A percentile compares a stretch with the other conserved stretches of the same genome.
Evolutionary conservation across 164 flowering plant species (phyloP).

Genomic region (Brasenia schreberi): DNA sequence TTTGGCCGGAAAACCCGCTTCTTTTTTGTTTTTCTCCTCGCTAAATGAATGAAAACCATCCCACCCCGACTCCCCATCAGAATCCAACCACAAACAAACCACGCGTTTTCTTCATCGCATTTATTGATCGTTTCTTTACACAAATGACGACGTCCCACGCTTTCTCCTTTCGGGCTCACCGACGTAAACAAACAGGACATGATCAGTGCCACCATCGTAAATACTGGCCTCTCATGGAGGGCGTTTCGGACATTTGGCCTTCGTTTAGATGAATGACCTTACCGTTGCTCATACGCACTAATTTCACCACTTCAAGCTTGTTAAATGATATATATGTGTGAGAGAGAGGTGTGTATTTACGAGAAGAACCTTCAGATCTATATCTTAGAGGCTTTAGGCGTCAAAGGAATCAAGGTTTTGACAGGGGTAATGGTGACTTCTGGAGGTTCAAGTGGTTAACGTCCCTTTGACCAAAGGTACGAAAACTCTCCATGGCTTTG

Average conservation of each 20-base stretch:
- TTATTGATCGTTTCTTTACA: background rate
- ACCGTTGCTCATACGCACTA: background rate
- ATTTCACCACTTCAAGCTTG: background rate
- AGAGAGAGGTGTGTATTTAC: background rate
- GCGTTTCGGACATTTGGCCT: background rate
- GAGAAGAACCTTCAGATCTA: background rate
- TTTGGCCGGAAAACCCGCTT: slow-evolving; percentile 67
- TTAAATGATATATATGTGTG: too few species aligned
- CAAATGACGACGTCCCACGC: background rate
- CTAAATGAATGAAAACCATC: too few species aligned
- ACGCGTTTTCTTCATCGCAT: background rate
- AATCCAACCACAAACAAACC: background rate
- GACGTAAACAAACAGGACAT: background rate
- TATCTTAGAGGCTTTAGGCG: background rate
- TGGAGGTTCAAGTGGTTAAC: background rate
- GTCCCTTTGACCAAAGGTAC: background rate
- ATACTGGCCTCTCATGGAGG: background rate
- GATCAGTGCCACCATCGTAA: background rate
- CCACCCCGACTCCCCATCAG: background rate
- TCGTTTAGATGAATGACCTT: background rate
- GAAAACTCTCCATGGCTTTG: background rate
- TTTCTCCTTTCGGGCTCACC: background rate
- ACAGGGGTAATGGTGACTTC: background rate
- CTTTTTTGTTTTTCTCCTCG: slow-evolving; percentile 9
- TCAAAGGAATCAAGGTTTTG: background rate